Evolutionary conservation across 805 yeast species (phyloP), one percentile per base, ranked within the genome.

Genomic region (Saccharomycopsis sp.): DNA sequence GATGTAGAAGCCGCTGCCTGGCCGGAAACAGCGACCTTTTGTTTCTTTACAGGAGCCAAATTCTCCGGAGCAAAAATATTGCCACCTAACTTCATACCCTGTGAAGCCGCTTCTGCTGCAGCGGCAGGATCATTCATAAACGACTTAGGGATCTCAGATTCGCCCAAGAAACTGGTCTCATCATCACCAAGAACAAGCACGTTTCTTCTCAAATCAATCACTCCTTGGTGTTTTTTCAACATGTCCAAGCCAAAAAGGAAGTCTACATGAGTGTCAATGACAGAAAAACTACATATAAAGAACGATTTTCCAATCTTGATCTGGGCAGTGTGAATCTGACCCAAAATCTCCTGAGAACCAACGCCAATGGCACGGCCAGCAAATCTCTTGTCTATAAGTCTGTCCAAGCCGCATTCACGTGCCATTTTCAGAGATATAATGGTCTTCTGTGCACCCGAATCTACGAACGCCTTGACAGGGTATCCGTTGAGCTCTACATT

Each of bases 401-500:
- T 82, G 24, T 83, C 72, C 24, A 94, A 73, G 1, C 87, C 87
- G 60, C 92, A 82, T 53, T 76, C 73, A 62, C 86, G 87, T 0
- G 96, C 97, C 63, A 92, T 75, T 49, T 76, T 74, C 1, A 96
- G 87, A 35, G 91, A 84, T 67, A 94, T 82, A 47, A 94, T 85
- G 0, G 99, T 91, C 29, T 83, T 76, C 70, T 91, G 97, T 0
- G 99, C 98, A 1, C 99, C 99, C 0, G 97, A 84, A 69, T 94
- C 99, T 3, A 94, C 96, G 74, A 94, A 90, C 0, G 98, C 98
- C 69, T 89, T 89, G 2, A 91, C 86, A 22, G 85, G 84, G 52
- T 78, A 76, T 1, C 94, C 93, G 66, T 94, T 92, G 42, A 93
- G 86, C 64, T 82, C 85, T 47, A 90, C 77, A 58, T 84, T 78